Conservation (phyloP, 2,329 filamentous ascomycete species). For the Mycosphaerella sp. region DNA sequence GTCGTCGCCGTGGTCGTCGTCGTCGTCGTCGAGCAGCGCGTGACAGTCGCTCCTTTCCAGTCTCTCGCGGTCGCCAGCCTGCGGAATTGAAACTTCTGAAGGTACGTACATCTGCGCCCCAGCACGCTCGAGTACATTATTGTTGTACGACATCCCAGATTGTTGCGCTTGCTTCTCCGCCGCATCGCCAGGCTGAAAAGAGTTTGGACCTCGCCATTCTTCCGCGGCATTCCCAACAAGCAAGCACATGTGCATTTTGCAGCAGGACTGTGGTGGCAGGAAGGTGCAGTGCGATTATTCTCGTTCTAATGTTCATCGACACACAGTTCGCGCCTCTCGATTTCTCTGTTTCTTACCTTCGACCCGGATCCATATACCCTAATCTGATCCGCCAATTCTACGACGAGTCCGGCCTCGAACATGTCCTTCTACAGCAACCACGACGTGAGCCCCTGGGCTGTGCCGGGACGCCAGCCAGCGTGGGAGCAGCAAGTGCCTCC, state of each 20-base stretch:
- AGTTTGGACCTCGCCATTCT: constrained; percentile 6
- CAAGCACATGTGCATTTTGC: neutral
- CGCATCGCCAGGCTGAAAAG: neutral
- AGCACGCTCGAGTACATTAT: neutral
- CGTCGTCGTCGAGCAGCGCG: neutral
- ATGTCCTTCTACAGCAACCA: constrained; percentile 71
- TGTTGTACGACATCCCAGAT: constrained; percentile 2
- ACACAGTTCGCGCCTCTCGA: constrained; percentile 3
- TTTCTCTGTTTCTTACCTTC: constrained; percentile 11
- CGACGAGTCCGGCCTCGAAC: constrained; percentile 7
- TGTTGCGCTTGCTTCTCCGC: constrained; percentile 4
- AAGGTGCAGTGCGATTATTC: neutral
- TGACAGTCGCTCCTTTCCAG: constrained; percentile 10
- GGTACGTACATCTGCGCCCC: constrained; percentile 3
- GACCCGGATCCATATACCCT: constrained; percentile 20
- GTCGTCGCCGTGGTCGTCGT: neutral
- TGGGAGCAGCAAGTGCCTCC: constrained; percentile 63
- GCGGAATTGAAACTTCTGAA: neutral
- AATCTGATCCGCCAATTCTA: constrained; percentile 18
- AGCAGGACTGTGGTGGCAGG: neutral
- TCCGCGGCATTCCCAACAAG: constrained; percentile 2
- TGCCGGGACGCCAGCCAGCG: constrained; percentile 57
- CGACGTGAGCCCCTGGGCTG: constrained; percentile 52
- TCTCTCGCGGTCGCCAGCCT: neutral
- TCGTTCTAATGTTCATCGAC: constrained; percentile 1